Percentiles rank a stretch among this genome's conserved stretches.
Evolutionary conservation across 257 asterid species (phyloP).

Genomic region (Petunia axillaris): DNA sequence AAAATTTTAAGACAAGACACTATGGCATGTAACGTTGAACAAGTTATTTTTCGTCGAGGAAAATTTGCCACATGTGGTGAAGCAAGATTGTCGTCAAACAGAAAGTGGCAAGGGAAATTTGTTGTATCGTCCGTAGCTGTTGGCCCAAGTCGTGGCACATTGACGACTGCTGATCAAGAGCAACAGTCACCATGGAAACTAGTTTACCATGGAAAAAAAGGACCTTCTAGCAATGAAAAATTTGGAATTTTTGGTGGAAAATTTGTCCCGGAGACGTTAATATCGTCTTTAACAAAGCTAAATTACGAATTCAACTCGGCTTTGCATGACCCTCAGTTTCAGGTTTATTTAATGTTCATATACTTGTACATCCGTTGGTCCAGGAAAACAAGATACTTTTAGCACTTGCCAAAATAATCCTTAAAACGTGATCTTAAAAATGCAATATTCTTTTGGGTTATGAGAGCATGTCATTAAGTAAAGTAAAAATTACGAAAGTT

Average conservation of each 20-base stretch:
- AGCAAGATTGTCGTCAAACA: not conserved
- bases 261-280: conserved; percentile 72
- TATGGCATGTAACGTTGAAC: conserved; percentile 30
- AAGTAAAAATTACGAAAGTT: no score
- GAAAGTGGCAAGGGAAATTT: not conserved
- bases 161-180: not conserved
- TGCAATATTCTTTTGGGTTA: no score
- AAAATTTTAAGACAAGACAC: not conserved
- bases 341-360: conserved; percentile 39
- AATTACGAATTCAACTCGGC: conserved; percentile 49
- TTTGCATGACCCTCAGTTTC: conserved; percentile 53
- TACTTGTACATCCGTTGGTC: not conserved
- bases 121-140: conserved; percentile 3
- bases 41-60: not conserved
- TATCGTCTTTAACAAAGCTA: conserved; percentile 53
- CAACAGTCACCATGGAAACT: not conserved
- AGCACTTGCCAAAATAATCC: no score
- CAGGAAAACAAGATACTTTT: no score
- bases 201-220: conserved; percentile 30
- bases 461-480: no score
- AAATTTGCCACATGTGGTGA: not conserved
- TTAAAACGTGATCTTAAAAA: no score
- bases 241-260: conserved; percentile 75
- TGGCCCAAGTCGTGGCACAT: conserved; percentile 11
- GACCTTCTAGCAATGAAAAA: conserved; percentile 44